Evolutionary conservation across 2,329 filamentous ascomycete genomes (phyloP), one percentile per base, ranked within the genome.

Genomic region (Venturia effusa): DNA sequence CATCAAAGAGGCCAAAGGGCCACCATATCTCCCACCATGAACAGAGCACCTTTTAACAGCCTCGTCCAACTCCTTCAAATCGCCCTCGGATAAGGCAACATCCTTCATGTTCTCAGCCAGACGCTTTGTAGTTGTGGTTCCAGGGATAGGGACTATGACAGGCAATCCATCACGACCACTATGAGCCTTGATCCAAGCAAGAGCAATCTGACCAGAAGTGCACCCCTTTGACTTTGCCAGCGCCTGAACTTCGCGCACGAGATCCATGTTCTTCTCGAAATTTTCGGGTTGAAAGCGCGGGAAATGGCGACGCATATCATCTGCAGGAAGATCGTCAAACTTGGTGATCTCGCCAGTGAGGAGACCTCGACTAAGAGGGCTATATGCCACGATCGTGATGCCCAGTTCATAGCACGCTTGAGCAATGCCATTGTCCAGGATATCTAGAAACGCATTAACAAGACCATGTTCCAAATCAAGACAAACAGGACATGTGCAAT

Each of bases 321-420:
- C 67, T n/a, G 68, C 67, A 27, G 74, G 73, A 30, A 79, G 68
- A 51, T 80, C 76, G 3, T 73, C 73, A 4, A 67, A 69, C 5
- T 71, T 75, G 48, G 73, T 73, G 68, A 81, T 74, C 3, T 66
- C 67, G 0, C 76, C 75, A 0, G 77, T 79, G 39, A 83, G 66
- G 75, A 84, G 81, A 0, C 85, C 85, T 32, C 83, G 77, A 4
- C 88, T 86, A 0, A 92, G 78, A 0, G 89, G 89, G 55, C 86
- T 87, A 74, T 91, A 92, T 0, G 87, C 88, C 41, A 90, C 75
- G 59, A 92, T 76, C 0, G 88, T 86, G 66, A 93, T 90, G 57
- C 79, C 76, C 57, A 88, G 74, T 70, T 92, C 80, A 1, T 77
- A 80, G 66, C 84, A 86, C 1, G 80, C 77, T 62, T 77, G 70